Conservation (phyloP, 2,329 filamentous ascomycete genomes). For the Paraconiothyrium sp. region DNA sequence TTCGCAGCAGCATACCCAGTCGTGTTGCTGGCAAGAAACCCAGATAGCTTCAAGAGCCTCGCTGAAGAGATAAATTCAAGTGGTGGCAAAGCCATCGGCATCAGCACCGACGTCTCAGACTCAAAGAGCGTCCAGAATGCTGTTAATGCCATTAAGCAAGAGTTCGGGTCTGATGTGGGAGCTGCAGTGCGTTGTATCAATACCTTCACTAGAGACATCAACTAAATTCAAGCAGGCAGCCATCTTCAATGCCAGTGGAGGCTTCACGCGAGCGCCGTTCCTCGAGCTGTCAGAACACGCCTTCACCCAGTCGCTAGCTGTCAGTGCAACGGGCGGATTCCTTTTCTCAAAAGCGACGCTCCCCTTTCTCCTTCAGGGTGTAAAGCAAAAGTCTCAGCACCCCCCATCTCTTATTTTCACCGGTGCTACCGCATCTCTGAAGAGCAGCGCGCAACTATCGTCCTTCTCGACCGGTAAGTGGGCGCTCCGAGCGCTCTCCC, state of each 20-base stretch:
- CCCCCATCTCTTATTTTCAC: constrained; percentile 87
- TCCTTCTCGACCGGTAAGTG: constrained; percentile 84
- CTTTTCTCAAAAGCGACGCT: constrained; percentile 77
- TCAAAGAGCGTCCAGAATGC: constrained; percentile 65
- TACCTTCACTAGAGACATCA: background rate
- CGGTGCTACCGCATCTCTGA: constrained; percentile 82
- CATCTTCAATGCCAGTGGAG: constrained; percentile 74
- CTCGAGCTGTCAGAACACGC: constrained; percentile 68
- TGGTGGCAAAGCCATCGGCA: constrained; percentile 76
- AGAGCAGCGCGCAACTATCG: constrained; percentile 74
- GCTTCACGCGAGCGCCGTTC: constrained; percentile 68
- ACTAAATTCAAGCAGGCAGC: constrained; percentile 59
- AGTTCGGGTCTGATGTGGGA: constrained; percentile 62
- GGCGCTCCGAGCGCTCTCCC: constrained; percentile 75
- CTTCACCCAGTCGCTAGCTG: constrained; percentile 61
- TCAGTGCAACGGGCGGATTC: constrained; percentile 70
- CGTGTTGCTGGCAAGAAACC: constrained; percentile 75
- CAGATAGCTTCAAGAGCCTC: constrained; percentile 71
- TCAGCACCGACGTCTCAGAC: constrained; percentile 72
- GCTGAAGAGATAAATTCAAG: constrained; percentile 72
- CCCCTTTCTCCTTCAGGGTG: constrained; percentile 73
- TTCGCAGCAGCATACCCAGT: constrained; percentile 75
- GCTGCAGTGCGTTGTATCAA: constrained; percentile 38
- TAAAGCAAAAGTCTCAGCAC: constrained; percentile 60
- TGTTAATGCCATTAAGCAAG: constrained; percentile 69